phyloP scores from a whole-genome alignment of 2,329 filamentous ascomycete genomes.

The Neofusicoccum parvum region DNA sequence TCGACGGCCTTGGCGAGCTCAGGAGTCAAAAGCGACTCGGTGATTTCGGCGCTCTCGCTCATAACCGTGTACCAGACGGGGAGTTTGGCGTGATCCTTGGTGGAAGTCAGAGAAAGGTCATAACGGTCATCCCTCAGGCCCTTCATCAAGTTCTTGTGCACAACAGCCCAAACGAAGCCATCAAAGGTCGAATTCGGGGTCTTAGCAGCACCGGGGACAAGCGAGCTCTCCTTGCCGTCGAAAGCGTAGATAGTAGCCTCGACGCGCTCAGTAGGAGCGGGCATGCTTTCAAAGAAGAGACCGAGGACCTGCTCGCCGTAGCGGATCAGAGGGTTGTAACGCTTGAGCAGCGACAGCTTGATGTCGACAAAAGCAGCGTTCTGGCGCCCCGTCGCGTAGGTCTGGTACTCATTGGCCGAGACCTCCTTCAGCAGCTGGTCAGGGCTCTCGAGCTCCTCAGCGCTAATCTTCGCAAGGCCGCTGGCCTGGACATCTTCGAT shows the following conservation, averaged over 20 bases:
- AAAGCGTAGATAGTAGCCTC: conserved; percentile 85
- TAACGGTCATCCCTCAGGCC: conserved; percentile 88
- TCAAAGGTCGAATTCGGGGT: conserved; percentile 69
- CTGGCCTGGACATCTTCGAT: conserved; percentile 50
- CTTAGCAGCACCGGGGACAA: conserved; percentile 66
- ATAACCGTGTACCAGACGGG: conserved; percentile 90
- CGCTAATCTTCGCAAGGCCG: conserved; percentile 40
- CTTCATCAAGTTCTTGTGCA: conserved; percentile 95
- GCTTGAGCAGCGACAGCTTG: conserved; percentile 77
- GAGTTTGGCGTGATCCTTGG: conserved; percentile 89
- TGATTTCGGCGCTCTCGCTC: conserved; percentile 96
- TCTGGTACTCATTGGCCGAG: conserved; percentile 80
- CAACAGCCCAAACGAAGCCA: conserved; percentile 90
- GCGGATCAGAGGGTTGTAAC: conserved; percentile 76
- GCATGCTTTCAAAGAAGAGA: conserved; percentile 79
- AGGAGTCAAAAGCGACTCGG: conserved; percentile 81
- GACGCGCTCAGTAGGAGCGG: conserved; percentile 68
- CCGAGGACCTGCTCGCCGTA: conserved; percentile 68
- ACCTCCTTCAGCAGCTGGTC: conserved; percentile 78
- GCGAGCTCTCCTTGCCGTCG: conserved; percentile 83
- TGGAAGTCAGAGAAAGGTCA: conserved; percentile 88
- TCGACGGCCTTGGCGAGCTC: conserved; percentile 81
- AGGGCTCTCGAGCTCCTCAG: conserved; percentile 43
- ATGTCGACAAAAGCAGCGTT: conserved; percentile 91
- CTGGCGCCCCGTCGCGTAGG: conserved; percentile 87